Evolutionary conservation across 768 basidiomycete species (phyloP).

Genomic region (Dendrothele bispora): DNA sequence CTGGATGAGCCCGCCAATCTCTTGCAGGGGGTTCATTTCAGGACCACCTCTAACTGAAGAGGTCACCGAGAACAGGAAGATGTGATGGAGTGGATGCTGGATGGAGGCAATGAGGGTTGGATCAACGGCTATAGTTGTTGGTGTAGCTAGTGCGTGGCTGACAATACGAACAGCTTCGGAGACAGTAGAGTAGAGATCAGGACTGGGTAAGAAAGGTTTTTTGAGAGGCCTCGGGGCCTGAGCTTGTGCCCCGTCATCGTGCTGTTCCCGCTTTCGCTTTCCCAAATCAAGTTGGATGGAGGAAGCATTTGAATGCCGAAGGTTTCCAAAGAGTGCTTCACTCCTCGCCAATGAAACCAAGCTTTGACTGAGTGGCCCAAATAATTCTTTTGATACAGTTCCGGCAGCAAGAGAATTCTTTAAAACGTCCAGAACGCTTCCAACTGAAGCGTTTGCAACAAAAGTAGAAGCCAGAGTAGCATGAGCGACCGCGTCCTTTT

Average conservation of each 20-base stretch:
- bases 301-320: conserved; percentile 64
- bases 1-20: conserved; percentile 80
- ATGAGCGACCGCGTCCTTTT: conserved; percentile 55
- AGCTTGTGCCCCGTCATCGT: conserved; percentile 35
- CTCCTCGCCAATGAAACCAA: conserved; percentile 69
- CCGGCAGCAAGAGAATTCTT: conserved; percentile 46
- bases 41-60: conserved; percentile 55
- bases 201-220: too few species aligned
- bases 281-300: conserved; percentile 65
- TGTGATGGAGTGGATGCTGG: conserved; percentile 69
- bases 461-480: conserved; percentile 50
- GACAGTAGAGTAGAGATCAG: conserved; percentile 55
- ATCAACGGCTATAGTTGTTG: conserved; percentile 47
- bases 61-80: conserved; percentile 78
- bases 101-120: conserved; percentile 67
- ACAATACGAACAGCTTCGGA: conserved; percentile 61
- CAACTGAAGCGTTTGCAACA: conserved; percentile 46
- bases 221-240: conserved; percentile 34
- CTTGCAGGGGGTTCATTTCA: conserved; percentile 61
- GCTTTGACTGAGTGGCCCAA: conserved; percentile 56
- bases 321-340: conserved; percentile 60
- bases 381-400: conserved; percentile 50
- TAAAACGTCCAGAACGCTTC: conserved; percentile 58
- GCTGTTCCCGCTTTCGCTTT: conserved; percentile 73
- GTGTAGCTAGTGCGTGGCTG: conserved; percentile 44